These are phyloP conservation scores for Diaporthe helianthi DNA, from an alignment of 2,329 filamentous ascomycete genomes.

Conservation along the genomic window DNA sequence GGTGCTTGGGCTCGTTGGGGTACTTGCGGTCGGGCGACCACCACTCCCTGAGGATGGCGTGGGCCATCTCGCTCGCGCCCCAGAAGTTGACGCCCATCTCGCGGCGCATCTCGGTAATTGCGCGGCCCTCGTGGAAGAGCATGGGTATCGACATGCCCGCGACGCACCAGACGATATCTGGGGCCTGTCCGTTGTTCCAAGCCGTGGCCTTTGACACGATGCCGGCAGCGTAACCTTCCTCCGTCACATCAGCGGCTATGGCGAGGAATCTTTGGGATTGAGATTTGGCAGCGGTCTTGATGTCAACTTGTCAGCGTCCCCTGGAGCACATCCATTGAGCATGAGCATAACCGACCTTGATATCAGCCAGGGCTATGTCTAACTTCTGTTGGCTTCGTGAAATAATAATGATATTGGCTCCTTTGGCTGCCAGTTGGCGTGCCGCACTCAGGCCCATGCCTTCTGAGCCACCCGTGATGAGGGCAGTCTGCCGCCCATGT, in stretches of 20 bases:
- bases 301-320: slow-evolving; percentile 41
- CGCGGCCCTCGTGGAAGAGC: slow-evolving; percentile 81
- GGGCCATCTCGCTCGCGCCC: slow-evolving; percentile 84
- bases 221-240: slow-evolving; percentile 70
- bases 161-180: slow-evolving; percentile 91
- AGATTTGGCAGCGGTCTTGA: slow-evolving; percentile 71
- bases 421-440: slow-evolving; percentile 67
- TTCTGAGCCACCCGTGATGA: slow-evolving; percentile 75
- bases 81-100: slow-evolving; percentile 97
- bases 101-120: slow-evolving; percentile 68
- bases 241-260: slow-evolving; percentile 83
- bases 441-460: slow-evolving; percentile 72
- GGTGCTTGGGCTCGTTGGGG: slow-evolving; percentile 67
- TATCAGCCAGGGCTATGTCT: slow-evolving; percentile 59
- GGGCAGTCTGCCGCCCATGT: slow-evolving; percentile 59
- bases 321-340: not conserved
- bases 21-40: slow-evolving; percentile 56
- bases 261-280: slow-evolving; percentile 79
- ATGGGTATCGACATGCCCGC: slow-evolving; percentile 78
- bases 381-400: slow-evolving; percentile 69
- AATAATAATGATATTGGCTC: slow-evolving; percentile 73
- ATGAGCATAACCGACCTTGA: slow-evolving; percentile 51
- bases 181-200: slow-evolving; percentile 78
- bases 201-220: slow-evolving; percentile 74
- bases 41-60: slow-evolving; percentile 80